Conservation (phyloP, 371 early-diverging fungal genomes). For the Sporodiniella umbellata region DNA sequence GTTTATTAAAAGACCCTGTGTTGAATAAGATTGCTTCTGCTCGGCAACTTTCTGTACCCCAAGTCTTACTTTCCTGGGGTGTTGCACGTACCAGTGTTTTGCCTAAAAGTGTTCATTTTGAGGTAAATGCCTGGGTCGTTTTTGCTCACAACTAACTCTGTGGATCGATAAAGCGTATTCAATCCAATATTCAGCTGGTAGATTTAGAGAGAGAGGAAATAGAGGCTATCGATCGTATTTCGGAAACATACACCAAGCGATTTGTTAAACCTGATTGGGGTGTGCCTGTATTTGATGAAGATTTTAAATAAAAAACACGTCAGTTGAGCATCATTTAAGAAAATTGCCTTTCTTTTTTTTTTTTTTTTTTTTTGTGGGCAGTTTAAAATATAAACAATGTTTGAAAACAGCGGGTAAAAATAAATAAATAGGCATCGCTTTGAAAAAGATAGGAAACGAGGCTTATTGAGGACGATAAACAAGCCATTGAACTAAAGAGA, state of each 20-base stretch:
- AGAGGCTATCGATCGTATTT: slow-evolving; percentile 35
- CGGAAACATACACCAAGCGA: slow-evolving; percentile 29
- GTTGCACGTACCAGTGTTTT: slow-evolving; percentile 54
- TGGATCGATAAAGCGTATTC: slow-evolving; percentile 40
- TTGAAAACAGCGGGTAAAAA: not conserved
- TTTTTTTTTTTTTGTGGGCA: not conserved
- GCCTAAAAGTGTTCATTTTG: slow-evolving; percentile 52
- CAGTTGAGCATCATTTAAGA: no score
- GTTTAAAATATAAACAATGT: not conserved
- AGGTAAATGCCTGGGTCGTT: slow-evolving; percentile 21
- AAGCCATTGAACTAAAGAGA: no score
- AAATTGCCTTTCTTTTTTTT: not conserved
- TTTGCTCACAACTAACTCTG: not conserved
- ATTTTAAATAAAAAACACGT: slow-evolving; percentile 16
- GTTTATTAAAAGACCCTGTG: slow-evolving; percentile 39
- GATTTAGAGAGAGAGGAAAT: slow-evolving; percentile 41
- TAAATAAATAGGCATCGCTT: no score
- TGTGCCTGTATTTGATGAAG: slow-evolving; percentile 40
- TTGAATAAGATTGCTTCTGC: slow-evolving; percentile 61
- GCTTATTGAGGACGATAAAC: no score
- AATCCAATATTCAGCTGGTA: slow-evolving; percentile 38
- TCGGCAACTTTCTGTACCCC: slow-evolving; percentile 64
- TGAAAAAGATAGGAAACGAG: no score
- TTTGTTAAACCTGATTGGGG: slow-evolving; percentile 39
- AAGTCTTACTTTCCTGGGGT: slow-evolving; percentile 79